Evolutionary conservation across 768 basidiomycete species (phyloP).

Genomic region (Lentinula lateritia): DNA sequence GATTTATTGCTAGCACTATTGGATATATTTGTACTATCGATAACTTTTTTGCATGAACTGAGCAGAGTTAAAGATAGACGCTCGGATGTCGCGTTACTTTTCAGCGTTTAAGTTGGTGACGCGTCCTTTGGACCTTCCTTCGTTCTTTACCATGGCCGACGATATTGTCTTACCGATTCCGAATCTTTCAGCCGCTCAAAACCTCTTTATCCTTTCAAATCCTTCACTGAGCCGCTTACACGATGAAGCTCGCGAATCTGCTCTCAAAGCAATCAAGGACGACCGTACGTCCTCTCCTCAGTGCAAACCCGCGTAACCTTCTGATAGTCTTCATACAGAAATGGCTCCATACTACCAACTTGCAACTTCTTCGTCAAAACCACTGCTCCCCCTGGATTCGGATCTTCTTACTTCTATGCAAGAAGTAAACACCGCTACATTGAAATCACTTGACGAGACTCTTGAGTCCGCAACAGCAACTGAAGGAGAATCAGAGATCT

Average conservation of each 20-base stretch:
- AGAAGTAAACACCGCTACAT: conserved; percentile 64
- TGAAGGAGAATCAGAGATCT: conserved; percentile 91
- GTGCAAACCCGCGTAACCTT: neutral
- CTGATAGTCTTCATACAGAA: conserved; percentile 38
- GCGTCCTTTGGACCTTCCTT: conserved; percentile 7
- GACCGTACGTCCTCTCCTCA: conserved; percentile 54
- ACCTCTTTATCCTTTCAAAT: conserved; percentile 68
- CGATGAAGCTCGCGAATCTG: conserved; percentile 52
- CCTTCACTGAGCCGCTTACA: conserved; percentile 59
- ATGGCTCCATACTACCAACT: conserved; percentile 82
- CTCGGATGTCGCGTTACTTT: neutral
- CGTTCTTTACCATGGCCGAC: conserved; percentile 58
- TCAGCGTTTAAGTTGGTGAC: conserved; percentile 4
- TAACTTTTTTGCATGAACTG: too few relatives aligned
- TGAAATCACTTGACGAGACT: conserved; percentile 70
- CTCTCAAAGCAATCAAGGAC: conserved; percentile 70
- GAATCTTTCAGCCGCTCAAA: conserved; percentile 77
- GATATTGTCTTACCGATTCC: conserved; percentile 82
- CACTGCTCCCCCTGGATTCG: conserved; percentile 43
- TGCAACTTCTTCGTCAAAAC: conserved; percentile 44
- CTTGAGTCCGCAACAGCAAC: conserved; percentile 84
- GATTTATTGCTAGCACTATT: neutral
- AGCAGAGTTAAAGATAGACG: neutral
- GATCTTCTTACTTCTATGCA: conserved; percentile 54
- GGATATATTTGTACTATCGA: neutral